Percentiles rank a stretch among this genome's conserved stretches.
Conservation (phyloP, 164 flowering plant species). For the Dillenia suffruticosa region DNA sequence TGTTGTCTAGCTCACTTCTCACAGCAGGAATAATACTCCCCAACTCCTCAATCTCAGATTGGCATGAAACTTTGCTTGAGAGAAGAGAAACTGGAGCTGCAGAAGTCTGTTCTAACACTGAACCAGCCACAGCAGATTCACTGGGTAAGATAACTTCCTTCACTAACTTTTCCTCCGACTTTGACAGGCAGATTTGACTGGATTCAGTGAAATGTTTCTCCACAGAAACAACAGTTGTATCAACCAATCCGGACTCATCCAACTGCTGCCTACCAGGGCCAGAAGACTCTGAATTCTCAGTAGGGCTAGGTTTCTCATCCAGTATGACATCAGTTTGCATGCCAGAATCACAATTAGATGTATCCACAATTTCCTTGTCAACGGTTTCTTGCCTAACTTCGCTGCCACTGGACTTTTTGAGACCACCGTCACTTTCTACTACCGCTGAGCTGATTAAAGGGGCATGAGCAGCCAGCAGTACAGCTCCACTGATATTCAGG, state of each 20-base stretch:
- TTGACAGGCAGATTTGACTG: too few relatives aligned
- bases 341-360: background rate
- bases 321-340: background rate
- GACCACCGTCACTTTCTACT: background rate
- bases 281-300: constrained; percentile 1
- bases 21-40: background rate
- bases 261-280: background rate
- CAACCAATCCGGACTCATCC: background rate
- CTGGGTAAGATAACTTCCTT: background rate
- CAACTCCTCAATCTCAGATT: background rate
- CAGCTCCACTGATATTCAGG: background rate
- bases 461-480: constrained; percentile 1
- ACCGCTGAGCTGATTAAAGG: background rate
- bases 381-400: constrained; percentile 4
- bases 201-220: too few relatives aligned
- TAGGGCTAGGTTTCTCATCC: background rate
- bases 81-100: background rate
- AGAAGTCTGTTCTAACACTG: constrained; percentile 3
- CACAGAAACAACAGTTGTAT: too few relatives aligned
- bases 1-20: constrained; percentile 18
- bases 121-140: constrained; percentile 1
- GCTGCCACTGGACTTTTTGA: background rate
- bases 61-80: background rate
- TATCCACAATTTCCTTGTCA: constrained; percentile 2
- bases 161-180: background rate